Percentiles rank a stretch among this genome's conserved stretches.
These are phyloP conservation scores for Teunomyces tritomae DNA, from an alignment of 805 yeast genomes.

Conservation along the genomic window DNA sequence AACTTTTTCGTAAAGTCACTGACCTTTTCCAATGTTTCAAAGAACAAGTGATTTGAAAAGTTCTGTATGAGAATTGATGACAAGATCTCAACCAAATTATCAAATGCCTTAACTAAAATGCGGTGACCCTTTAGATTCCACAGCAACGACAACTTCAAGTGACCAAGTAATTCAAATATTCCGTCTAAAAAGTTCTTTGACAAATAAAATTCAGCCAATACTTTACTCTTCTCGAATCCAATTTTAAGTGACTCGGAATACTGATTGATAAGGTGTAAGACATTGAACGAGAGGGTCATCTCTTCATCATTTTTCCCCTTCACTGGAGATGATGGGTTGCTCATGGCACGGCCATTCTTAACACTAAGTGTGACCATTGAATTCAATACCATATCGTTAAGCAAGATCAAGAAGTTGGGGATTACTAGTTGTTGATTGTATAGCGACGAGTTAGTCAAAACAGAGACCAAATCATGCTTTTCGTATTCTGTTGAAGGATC, in stretches of 20 bases:
- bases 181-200: constrained; percentile 39
- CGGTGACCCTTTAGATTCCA: constrained; percentile 22
- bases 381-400: constrained; percentile 32
- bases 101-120: constrained; percentile 17
- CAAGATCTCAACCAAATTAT: constrained; percentile 30
- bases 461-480: constrained; percentile 2
- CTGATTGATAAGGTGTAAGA: constrained; percentile 33
- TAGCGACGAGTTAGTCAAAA: not conserved
- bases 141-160: constrained; percentile 23
- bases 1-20: constrained; percentile 36
- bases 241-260: constrained; percentile 28
- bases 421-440: constrained; percentile 25
- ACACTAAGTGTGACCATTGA: constrained; percentile 28
- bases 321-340: constrained; percentile 34
- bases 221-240: constrained; percentile 24
- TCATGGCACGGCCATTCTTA: constrained; percentile 28
- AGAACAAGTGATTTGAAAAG: constrained; percentile 15
- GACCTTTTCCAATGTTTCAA: constrained; percentile 22
- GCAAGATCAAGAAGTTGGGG: constrained; percentile 46
- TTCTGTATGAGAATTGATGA: constrained; percentile 37
- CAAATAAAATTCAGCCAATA: constrained; percentile 22
- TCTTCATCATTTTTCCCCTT: constrained; percentile 12
- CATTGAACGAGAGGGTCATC: constrained; percentile 27
- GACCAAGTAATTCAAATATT: constrained; percentile 35
- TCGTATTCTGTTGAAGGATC: constrained; percentile 11